Evolutionary conservation across 1,139 yeast genomes (phyloP).

Genomic region (Nakaseomyces delphensis): DNA sequence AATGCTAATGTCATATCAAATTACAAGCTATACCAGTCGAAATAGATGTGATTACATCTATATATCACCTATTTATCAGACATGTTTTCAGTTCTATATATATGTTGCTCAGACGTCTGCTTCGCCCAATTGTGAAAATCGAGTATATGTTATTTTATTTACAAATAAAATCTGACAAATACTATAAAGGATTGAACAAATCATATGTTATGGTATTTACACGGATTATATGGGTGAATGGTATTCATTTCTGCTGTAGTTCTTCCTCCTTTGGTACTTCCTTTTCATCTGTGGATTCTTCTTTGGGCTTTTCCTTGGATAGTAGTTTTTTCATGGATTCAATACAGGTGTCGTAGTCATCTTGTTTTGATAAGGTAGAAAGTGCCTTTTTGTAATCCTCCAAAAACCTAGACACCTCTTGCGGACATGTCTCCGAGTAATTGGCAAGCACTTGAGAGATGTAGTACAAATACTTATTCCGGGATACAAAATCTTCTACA

Average conservation of each 20-base stretch:
- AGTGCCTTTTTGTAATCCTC: conserved; percentile 15
- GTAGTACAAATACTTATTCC: conserved; percentile 21
- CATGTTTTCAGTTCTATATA: too few relatives aligned
- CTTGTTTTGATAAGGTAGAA: conserved; percentile 13
- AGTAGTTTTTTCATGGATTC: conserved; percentile 8
- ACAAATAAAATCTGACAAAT: background rate
- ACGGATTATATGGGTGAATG: too few relatives aligned
- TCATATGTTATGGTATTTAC: background rate
- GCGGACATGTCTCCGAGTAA: conserved; percentile 23
- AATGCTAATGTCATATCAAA: background rate
- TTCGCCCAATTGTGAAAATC: too few relatives aligned
- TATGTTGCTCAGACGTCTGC: too few relatives aligned
- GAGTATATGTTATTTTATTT: background rate
- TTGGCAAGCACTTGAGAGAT: conserved; percentile 20
- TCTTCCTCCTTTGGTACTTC: background rate
- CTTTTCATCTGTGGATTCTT: background rate
- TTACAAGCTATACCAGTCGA: too few relatives aligned
- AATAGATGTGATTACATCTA: too few relatives aligned
- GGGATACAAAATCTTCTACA: conserved; percentile 13
- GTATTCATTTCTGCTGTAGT: background rate
- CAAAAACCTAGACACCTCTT: conserved; percentile 19
- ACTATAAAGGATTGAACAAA: background rate
- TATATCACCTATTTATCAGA: background rate
- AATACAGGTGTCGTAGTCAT: conserved; percentile 19
- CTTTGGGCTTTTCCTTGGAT: background rate